Conservation (phyloP, 192 early-diverging fungal genomes). For the Mortierella antarctica region DNA sequence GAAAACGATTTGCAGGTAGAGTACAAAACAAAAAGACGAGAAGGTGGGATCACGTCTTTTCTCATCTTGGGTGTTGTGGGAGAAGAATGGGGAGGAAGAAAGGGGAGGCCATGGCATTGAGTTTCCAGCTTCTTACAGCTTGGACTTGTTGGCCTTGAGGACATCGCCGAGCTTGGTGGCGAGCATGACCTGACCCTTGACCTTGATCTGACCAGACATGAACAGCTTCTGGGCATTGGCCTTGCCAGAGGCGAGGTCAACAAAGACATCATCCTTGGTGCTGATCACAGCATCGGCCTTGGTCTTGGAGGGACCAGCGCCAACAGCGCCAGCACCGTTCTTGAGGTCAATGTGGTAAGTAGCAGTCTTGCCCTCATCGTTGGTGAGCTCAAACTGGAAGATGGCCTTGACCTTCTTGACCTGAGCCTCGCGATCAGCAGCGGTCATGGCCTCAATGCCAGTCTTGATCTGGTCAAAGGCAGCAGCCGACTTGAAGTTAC, state of each 20-base stretch:
- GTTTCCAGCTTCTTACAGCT: slow-evolving; percentile 59
- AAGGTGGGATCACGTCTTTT: not conserved
- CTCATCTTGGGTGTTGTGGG: too few species aligned
- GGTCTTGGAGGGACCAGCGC: slow-evolving; percentile 68
- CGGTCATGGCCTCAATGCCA: slow-evolving; percentile 63
- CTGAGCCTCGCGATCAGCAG: slow-evolving; percentile 68
- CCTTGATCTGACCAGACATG: slow-evolving; percentile 89
- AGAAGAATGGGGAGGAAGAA: not conserved
- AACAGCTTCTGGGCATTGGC: slow-evolving; percentile 88
- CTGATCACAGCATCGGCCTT: slow-evolving; percentile 76
- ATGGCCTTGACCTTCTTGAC: slow-evolving; percentile 81
- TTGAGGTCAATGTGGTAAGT: slow-evolving; percentile 89
- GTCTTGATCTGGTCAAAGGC: slow-evolving; percentile 77
- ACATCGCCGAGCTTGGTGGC: slow-evolving; percentile 73
- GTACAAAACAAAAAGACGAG: slow-evolving; percentile 29
- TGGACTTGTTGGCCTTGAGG: slow-evolving; percentile 69
- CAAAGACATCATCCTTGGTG: slow-evolving; percentile 83
- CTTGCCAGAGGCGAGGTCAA: slow-evolving; percentile 83
- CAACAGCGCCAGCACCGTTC: slow-evolving; percentile 72
- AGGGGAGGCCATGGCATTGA: not conserved
- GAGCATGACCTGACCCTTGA: slow-evolving; percentile 77
- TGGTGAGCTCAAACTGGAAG: slow-evolving; percentile 85
- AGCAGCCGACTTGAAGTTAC: slow-evolving; percentile 78
- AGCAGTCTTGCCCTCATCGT: slow-evolving; percentile 69
- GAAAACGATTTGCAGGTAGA: slow-evolving; percentile 22